Evolutionary conservation across 192 early-diverging fungal species (phyloP), one percentile per base, ranked within the genome.

Genomic region (Backusella westeae): DNA sequence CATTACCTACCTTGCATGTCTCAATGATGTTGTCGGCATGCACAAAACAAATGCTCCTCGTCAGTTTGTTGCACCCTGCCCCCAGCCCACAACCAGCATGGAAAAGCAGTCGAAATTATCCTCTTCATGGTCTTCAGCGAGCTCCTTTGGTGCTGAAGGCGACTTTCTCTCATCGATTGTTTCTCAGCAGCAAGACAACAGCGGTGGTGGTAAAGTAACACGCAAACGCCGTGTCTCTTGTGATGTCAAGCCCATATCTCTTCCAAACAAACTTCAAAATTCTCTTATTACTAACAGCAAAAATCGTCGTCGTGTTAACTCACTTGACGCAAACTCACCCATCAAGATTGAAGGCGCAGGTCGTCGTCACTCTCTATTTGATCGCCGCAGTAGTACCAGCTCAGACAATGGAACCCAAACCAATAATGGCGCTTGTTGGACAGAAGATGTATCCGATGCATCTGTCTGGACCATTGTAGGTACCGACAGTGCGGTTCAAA

Each of bases 381-480:
- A 71, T 75, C 70, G 71, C 15, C 71, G 71, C 23, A 78, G 67
- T 23, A 69, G 67, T 67, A 34, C 36, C 19, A 46, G 44, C n/a
- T 56, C 67, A 35, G 34, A 49, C 10, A 38, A 46, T 6, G 29
- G 42, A 41, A 23, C 14, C 17, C 39, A 70, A 35, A 2, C 39
- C 41, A 52, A 32, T 32, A 65, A 81, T 67, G 76, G 76, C 4
- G 76, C 73, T 1, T 81, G 88, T 59, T 92, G 91, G 90, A 89
- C 87, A n/a, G 94, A 95, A 75, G 93, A 94, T 84, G 93, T 94
- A 17, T 91, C 90, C 7, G 95, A 97, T 85, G 86, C 87, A 15
- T 91, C 94, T 0, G 90, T 96, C 36, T 97, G 96, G 96, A 97
- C 96, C 14, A 93, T 97, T 81, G 94, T 97, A 9, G 93, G 95